phyloP scores from a whole-genome alignment of 2,329 filamentous ascomycete genomes.

The Didymella glomerata region DNA sequence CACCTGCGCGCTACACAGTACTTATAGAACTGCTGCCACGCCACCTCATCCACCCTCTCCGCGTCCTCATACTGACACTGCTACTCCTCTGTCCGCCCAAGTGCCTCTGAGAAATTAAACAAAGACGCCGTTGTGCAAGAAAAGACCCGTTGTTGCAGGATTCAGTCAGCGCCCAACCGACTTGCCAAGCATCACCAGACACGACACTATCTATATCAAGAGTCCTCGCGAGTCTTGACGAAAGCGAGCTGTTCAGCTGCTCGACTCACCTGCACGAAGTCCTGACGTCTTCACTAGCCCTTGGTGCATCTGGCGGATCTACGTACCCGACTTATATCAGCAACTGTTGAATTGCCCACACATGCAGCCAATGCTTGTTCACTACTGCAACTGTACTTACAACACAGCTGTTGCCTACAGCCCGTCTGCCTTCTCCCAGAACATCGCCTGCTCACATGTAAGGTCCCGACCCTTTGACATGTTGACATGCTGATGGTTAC shows the following conservation, averaged over 20 bases:
- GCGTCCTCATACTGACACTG: not conserved
- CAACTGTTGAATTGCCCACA: slow-evolving; percentile 14
- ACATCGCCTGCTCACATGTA: slow-evolving; percentile 58
- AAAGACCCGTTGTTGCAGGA: slow-evolving; percentile 30
- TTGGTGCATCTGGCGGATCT: slow-evolving; percentile 21
- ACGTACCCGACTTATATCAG: not conserved
- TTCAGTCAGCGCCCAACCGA: slow-evolving; percentile 38
- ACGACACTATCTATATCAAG: slow-evolving; percentile 2
- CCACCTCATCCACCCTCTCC: slow-evolving; percentile 12
- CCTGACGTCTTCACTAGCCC: slow-evolving; percentile 36
- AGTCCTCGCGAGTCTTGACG: not conserved
- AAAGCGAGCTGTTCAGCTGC: not conserved
- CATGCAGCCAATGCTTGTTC: slow-evolving; percentile 51
- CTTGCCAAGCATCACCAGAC: slow-evolving; percentile 18
- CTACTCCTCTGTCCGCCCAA: slow-evolving; percentile 22
- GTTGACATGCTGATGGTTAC: slow-evolving; percentile 44
- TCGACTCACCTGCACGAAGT: slow-evolving; percentile 25
- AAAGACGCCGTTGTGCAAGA: slow-evolving; percentile 34
- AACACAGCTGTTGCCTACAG: slow-evolving; percentile 54
- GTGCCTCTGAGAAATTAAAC: slow-evolving; percentile 20
- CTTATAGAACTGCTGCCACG: slow-evolving; percentile 41
- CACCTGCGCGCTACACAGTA: slow-evolving; percentile 38
- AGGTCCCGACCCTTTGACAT: slow-evolving; percentile 35
- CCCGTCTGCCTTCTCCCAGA: slow-evolving; percentile 54
- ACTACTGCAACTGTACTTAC: slow-evolving; percentile 52